Base-by-base conservation (phyloP, 805 yeast species). In the Grigorovia humatica region DNA sequence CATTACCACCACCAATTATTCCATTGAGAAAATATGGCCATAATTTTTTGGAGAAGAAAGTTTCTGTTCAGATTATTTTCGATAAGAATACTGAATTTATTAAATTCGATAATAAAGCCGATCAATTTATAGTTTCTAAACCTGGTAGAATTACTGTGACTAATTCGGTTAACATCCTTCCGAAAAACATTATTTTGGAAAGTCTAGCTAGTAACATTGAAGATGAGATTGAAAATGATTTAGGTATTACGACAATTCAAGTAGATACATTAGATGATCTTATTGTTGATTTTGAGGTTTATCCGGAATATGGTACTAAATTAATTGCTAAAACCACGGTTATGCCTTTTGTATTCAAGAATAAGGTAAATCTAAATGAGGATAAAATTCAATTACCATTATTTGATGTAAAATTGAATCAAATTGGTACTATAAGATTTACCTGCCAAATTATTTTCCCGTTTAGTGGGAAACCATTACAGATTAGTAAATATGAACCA, bases 11-110 rank as follows among this genome's bases (percentile, higher is more conserved):
- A 1, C 99, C 99, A 3, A 88, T 93, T 50, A 81, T 93, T 48
- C 99, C 99, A 0, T 71, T 93, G 50, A 77, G 96, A 60, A 80
- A 95, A 60, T 93, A 93, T 64, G 99, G 99, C 15, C 99, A 93
- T 68, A 93, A 88, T 66, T 93, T 89, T 71, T 70, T 93, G 61
- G 98, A 93, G 63, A 87, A 86, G 64, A 88, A 88, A 66, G 88
- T 88, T 4, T 81, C 89, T 55, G 76, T 93, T 32, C 96, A 90
- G 63, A 70, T 93, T 44, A 76, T 79, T 2, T 83, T 89, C 59
- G 80, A 81, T 58, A 49, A 76, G 52, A 72, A 73, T 9, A 64
- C 74, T 48, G 70, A 73, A 44, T 73, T 81, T 1, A 69, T 77
- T 48, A 66, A 67, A 30, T 59, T 80, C 32, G 70, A 74, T 52